Evolutionary conservation across 805 yeast genomes (phyloP), one percentile per base, ranked within the genome.

Genomic region (Tetrapisispora iriomotensis): DNA sequence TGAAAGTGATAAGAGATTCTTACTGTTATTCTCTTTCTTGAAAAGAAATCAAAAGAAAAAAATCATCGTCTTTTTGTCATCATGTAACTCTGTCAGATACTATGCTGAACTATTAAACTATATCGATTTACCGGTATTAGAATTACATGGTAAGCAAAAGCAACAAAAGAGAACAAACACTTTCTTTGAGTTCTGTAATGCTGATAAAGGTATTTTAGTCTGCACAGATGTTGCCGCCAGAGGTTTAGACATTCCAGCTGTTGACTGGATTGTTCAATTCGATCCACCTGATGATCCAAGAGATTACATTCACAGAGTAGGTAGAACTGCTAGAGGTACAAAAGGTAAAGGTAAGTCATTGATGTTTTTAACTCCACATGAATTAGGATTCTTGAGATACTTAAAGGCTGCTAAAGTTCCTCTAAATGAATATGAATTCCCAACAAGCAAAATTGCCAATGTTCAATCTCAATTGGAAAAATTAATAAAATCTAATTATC

Each of bases 251-350:
- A 92, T 92, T 51, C 99, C 99, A 39, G 81, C 94, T 22, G 98
- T 92, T 40, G 98, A 94, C 68, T 92, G 98, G 98, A 92, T 92
- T 56, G 82, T 92, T 48, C 98, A 92, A 70, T 92, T 86, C 58
- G 99, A 92, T 63, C 98, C 98, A 40, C 98, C 98, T 61, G 98
- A 92, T 80, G 98, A 92, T 67, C 98, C 98, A 65, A 79, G 97
- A 67, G 97, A 92, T 66, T 92, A 92, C 62, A 92, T 92, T 51
- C 99, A 92, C 68, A 79, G 99, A 65, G 98, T 92, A 27, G 99
- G 99, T 49, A 81, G 99, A 71, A 92, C 99, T 21, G 99, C 98
- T 27, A 81, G 98, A 70, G 95, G 94, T 48, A 75, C 82, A 10
- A 58, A 74, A 36, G 97, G 95, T 41, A 80, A 79, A 58, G 99